Evolutionary conservation across 441 rosid genomes (phyloP).

Genomic region (Gossypium armourianum): DNA sequence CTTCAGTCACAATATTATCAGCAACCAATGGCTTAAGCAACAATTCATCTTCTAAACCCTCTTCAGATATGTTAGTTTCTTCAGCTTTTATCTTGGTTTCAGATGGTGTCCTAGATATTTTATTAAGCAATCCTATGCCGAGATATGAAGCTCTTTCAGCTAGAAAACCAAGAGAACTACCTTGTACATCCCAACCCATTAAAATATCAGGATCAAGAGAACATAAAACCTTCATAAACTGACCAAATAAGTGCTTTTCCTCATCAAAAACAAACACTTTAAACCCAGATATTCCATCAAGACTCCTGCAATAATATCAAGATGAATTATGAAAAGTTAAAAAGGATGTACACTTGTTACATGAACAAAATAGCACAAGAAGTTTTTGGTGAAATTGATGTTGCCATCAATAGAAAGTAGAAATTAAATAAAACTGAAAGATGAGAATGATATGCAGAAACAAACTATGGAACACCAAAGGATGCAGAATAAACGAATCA

Average conservation of each 20-base stretch:
- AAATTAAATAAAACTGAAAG: not conserved
- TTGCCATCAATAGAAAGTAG: slow-evolving; percentile 4
- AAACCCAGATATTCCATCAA: slow-evolving; percentile 61
- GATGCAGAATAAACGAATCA: not conserved
- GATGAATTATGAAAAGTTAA: slow-evolving; percentile 9
- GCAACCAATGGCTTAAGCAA: slow-evolving; percentile 31
- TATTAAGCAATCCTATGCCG: slow-evolving; percentile 71
- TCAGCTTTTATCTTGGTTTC: slow-evolving; percentile 27
- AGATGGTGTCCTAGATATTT: slow-evolving; percentile 60
- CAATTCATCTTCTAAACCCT: slow-evolving; percentile 28
- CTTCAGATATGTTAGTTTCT: slow-evolving; percentile 28
- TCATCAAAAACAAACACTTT: slow-evolving; percentile 47
- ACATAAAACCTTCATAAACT: slow-evolving; percentile 41
- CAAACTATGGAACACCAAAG: not conserved
- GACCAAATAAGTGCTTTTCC: slow-evolving; percentile 53
- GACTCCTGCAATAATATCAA: slow-evolving; percentile 41
- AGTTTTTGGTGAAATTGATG: not conserved
- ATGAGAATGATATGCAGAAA: not conserved
- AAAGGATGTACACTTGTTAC: not conserved
- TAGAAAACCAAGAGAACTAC: slow-evolving; percentile 84
- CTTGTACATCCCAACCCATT: slow-evolving; percentile 93
- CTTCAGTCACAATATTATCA: slow-evolving; percentile 36
- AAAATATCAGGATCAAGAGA: slow-evolving; percentile 74
- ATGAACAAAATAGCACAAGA: not conserved
- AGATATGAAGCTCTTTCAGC: slow-evolving; percentile 95